These are phyloP conservation scores for Phytopythium mirpurense DNA, from an alignment of 352 stramenopile genomes.

Conservation along the genomic window DNA sequence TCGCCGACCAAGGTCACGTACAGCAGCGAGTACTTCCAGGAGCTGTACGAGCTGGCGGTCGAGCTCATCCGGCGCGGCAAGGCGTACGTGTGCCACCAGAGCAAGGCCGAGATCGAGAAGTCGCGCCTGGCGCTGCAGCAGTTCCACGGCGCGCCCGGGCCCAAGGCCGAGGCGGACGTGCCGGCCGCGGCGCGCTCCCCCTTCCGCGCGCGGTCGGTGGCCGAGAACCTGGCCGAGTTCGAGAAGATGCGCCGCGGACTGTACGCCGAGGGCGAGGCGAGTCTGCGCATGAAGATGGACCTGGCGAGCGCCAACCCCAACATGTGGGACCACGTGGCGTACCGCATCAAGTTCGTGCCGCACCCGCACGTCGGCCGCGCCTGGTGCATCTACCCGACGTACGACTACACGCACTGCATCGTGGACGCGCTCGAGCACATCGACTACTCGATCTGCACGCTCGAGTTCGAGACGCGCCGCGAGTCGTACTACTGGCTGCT, in stretches of 20 bases:
- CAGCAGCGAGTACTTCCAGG: constrained; percentile 97
- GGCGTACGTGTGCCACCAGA: constrained; percentile 96
- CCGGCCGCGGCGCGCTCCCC: constrained; percentile 75
- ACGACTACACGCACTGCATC: constrained; percentile 99
- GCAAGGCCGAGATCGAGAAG: constrained; percentile 75
- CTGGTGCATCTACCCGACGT: constrained; percentile 99
- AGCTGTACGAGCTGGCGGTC: constrained; percentile 96
- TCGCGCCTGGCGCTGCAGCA: constrained; percentile 67
- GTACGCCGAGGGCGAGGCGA: constrained; percentile 87
- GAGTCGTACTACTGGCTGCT: constrained; percentile 99
- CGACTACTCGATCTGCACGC: constrained; percentile 99
- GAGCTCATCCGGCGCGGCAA: constrained; percentile 93
- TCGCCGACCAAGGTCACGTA: constrained; percentile 94
- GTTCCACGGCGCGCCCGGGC: constrained; percentile 56
- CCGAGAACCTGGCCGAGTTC: constrained; percentile 96
- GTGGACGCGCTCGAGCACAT: constrained; percentile 97
- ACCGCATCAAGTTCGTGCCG: constrained; percentile 97
- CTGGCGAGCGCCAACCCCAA: constrained; percentile 97
- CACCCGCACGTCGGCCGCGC: constrained; percentile 96
- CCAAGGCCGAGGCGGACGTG: constrained; percentile 54
- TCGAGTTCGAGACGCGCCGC: constrained; percentile 98
- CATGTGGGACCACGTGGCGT: constrained; percentile 98
- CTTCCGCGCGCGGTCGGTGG: constrained; percentile 89
- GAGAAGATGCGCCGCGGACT: constrained; percentile 95
- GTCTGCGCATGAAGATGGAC: constrained; percentile 98